Conservation (phyloP, 1,284 basidiomycete species). For the Marasmius sp. region DNA sequence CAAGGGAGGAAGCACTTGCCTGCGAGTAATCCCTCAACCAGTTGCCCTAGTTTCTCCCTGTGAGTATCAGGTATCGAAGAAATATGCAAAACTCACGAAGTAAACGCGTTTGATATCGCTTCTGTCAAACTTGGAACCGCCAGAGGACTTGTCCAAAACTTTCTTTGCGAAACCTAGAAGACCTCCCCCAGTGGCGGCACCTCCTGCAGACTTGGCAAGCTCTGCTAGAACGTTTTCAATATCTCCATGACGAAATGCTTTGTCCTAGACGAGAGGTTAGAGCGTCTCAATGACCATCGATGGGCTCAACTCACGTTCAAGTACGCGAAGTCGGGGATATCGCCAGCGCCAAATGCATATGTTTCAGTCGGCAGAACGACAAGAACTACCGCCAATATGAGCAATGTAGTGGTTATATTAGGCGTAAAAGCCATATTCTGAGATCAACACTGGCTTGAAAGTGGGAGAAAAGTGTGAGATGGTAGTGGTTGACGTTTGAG, state of each 20-base stretch:
- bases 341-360: constrained; percentile 59
- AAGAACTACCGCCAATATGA: constrained; percentile 45
- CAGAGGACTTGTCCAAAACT: constrained; percentile 42
- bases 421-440: constrained; percentile 25
- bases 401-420: constrained; percentile 35
- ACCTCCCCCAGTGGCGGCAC: constrained; percentile 42
- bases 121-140: constrained; percentile 59
- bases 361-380: constrained; percentile 45
- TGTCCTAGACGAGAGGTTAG: constrained; percentile 38
- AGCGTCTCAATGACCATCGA: background rate
- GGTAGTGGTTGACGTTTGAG: background rate
- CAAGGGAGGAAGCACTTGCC: constrained; percentile 26
- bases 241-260: constrained; percentile 77
- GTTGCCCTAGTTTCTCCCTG: constrained; percentile 45
- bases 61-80: background rate
- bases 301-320: constrained; percentile 44
- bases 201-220: constrained; percentile 57
- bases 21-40: constrained; percentile 67
- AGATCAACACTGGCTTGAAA: background rate
- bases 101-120: constrained; percentile 65
- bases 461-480: background rate
- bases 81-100: constrained; percentile 43
- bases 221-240: constrained; percentile 62
- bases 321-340: constrained; percentile 63
- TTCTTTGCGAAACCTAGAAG: constrained; percentile 50